A percentile compares a stretch with the other conserved stretches of the same genome.
Conservation (phyloP, 208 protist genomes). For the Endotrypanum monterogeii region DNA sequence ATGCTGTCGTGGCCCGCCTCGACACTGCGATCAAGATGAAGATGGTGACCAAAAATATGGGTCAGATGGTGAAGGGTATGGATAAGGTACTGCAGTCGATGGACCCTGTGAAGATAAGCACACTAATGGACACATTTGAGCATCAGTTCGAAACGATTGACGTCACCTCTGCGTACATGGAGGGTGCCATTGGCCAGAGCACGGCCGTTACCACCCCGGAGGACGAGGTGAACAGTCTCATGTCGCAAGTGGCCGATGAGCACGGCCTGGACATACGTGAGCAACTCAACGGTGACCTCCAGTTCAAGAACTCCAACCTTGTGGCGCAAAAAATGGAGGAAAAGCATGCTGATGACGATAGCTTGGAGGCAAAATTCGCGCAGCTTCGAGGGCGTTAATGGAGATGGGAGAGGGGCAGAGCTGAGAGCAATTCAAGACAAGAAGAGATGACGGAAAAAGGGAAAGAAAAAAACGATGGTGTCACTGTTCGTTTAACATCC, state of each 20-base stretch:
- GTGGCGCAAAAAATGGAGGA: slow-evolving; percentile 16
- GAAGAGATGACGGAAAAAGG: neutral
- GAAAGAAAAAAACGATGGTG: neutral
- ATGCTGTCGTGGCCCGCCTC: slow-evolving; percentile 95
- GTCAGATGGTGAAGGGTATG: slow-evolving; percentile 94
- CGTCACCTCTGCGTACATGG: slow-evolving; percentile 93
- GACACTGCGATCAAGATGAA: slow-evolving; percentile 96
- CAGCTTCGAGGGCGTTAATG: slow-evolving; percentile 66
- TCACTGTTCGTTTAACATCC: neutral
- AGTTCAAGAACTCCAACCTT: slow-evolving; percentile 40
- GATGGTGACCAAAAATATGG: slow-evolving; percentile 95
- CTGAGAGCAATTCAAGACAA: neutral
- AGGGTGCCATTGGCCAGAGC: slow-evolving; percentile 92
- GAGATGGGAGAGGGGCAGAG: neutral
- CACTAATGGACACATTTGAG: slow-evolving; percentile 98
- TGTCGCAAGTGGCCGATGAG: slow-evolving; percentile 95
- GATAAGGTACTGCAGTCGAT: slow-evolving; percentile 94
- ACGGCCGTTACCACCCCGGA: slow-evolving; percentile 92
- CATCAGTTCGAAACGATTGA: slow-evolving; percentile 98
- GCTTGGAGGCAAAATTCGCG: slow-evolving; percentile 71
- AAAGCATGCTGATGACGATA: slow-evolving; percentile 41
- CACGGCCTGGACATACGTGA: slow-evolving; percentile 91
- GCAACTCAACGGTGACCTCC: slow-evolving; percentile 59
- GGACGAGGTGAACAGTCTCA: slow-evolving; percentile 91
- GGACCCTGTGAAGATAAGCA: slow-evolving; percentile 90